Evolutionary conservation across 495 filamentous ascomycete genomes (phyloP).

Genomic region (Penicillium nucicola): DNA sequence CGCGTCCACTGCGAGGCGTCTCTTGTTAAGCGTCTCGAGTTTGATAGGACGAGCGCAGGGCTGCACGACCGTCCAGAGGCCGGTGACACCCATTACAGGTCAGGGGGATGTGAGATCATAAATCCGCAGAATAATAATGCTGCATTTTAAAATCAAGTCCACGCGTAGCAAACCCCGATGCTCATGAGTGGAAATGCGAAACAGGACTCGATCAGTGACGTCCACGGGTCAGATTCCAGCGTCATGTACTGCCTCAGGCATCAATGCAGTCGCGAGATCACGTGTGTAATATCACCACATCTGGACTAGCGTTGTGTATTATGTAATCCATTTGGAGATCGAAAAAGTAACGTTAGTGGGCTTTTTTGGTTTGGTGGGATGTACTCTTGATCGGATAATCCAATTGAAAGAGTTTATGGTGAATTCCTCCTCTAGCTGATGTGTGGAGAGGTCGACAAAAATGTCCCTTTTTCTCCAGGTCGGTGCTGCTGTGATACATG

Average conservation of each 20-base stretch:
- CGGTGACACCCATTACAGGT: conserved; percentile 86
- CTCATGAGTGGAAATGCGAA: neutral
- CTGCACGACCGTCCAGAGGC: conserved; percentile 91
- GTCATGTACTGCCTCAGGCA: no score
- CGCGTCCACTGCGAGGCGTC: conserved; percentile 93
- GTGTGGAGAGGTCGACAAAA: conserved; percentile 13
- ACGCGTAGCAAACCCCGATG: neutral
- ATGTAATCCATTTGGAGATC: conserved; percentile 1
- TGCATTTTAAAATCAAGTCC: neutral
- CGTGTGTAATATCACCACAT: conserved; percentile 22
- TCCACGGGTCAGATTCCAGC: neutral
- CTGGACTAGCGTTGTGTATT: conserved; percentile 15
- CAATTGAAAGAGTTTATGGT: conserved; percentile 5
- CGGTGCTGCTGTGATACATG: conserved; percentile 10
- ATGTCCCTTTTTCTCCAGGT: conserved; percentile 41
- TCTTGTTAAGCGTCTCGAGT: conserved; percentile 91
- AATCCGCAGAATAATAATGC: neutral
- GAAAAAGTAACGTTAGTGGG: conserved; percentile 10
- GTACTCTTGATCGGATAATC: neutral
- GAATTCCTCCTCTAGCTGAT: conserved; percentile 10
- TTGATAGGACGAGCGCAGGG: conserved; percentile 83
- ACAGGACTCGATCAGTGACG: conserved; percentile 4
- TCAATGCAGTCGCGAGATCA: conserved; percentile 21
- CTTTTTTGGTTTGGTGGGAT: conserved; percentile 14
- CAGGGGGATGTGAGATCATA: neutral